These are phyloP conservation scores for Globisporangium irregulare DNA, from an alignment of 352 stramenopile genomes.

Conservation along the genomic window DNA sequence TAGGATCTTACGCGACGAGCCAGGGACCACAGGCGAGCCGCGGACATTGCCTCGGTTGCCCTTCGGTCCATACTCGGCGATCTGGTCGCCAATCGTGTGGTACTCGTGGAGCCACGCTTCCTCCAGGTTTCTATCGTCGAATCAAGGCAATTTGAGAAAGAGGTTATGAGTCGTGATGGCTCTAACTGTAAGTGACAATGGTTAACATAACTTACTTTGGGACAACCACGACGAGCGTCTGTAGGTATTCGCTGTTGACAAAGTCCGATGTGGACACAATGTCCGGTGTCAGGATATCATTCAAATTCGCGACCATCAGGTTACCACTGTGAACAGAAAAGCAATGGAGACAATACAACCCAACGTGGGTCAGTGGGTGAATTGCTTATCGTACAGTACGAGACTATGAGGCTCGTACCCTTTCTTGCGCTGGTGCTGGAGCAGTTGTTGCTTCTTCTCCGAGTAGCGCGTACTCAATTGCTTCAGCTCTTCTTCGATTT, in stretches of 20 bases:
- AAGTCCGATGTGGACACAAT: slow-evolving; percentile 89
- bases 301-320: slow-evolving; percentile 93
- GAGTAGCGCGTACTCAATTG: slow-evolving; percentile 91
- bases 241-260: slow-evolving; percentile 96
- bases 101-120: slow-evolving; percentile 89
- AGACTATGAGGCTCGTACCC: slow-evolving; percentile 36
- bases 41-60: slow-evolving; percentile 89
- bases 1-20: slow-evolving; percentile 87
- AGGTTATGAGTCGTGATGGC: background rate
- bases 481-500: slow-evolving; percentile 98
- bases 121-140: slow-evolving; percentile 59
- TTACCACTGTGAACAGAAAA: slow-evolving; percentile 63
- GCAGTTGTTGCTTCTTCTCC: slow-evolving; percentile 92
- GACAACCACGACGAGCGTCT: slow-evolving; percentile 95
- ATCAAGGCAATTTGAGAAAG: background rate
- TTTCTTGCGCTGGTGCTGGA: slow-evolving; percentile 92
- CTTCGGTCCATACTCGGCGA: slow-evolving; percentile 89
- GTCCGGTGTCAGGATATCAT: slow-evolving; percentile 91
- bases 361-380: background rate
- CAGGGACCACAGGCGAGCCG: slow-evolving; percentile 94
- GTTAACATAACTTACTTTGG: slow-evolving; percentile 61
- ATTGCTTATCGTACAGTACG: background rate
- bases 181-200: background rate
- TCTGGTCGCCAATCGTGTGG: slow-evolving; percentile 83
- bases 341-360: background rate